Conservation (phyloP, 1,139 yeast species). For the Kodamaea alishanica region DNA sequence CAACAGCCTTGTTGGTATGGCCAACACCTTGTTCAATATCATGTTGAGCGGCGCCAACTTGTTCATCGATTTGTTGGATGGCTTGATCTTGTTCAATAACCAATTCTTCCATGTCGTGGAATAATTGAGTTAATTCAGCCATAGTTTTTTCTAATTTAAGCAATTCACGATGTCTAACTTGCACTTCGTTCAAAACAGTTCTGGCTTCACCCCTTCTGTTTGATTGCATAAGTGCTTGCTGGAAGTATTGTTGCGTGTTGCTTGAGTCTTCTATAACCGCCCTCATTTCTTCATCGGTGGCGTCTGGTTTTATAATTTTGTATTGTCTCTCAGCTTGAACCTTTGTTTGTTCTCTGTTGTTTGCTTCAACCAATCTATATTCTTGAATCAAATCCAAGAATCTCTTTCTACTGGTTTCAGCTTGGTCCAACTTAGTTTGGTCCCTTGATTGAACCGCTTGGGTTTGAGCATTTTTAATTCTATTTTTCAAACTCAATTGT, state of each 20-base stretch:
- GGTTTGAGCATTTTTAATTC: conserved; percentile 72
- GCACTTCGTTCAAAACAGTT: conserved; percentile 93
- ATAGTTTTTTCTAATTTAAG: conserved; percentile 92
- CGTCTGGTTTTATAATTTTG: conserved; percentile 89
- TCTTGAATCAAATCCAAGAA: conserved; percentile 84
- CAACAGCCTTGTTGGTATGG: conserved; percentile 87
- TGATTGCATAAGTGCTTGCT: conserved; percentile 87
- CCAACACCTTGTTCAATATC: conserved; percentile 95
- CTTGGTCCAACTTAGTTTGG: conserved; percentile 82
- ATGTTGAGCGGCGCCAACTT: conserved; percentile 78
- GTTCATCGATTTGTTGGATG: conserved; percentile 77
- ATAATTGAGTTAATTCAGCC: conserved; percentile 91
- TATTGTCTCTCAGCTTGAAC: conserved; percentile 92
- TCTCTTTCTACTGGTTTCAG: conserved; percentile 81
- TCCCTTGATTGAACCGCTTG: conserved; percentile 65
- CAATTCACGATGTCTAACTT: conserved; percentile 92
- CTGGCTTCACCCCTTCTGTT: conserved; percentile 97
- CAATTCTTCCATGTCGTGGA: conserved; percentile 94
- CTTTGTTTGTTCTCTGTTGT: conserved; percentile 79
- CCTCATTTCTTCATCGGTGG: conserved; percentile 77
- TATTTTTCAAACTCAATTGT: conserved; percentile 68
- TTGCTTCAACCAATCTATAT: conserved; percentile 82
- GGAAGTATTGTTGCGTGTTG: conserved; percentile 86
- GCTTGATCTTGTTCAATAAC: conserved; percentile 95
- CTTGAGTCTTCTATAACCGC: conserved; percentile 70